Conservation (phyloP, 78 protist species). For the Emiliania huxleyi region DNA sequence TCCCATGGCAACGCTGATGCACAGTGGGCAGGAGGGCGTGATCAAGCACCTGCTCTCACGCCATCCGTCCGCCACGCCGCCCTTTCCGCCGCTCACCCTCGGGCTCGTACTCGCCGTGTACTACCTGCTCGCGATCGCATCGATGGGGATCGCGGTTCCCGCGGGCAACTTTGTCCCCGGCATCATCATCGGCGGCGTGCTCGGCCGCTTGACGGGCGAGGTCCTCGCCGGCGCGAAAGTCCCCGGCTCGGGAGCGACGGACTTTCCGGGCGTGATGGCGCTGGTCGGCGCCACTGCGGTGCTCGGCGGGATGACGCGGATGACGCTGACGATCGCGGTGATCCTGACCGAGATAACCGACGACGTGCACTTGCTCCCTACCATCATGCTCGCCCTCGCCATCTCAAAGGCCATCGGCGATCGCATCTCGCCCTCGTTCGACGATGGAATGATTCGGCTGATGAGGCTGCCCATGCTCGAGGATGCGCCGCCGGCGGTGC, state of each 20-base stretch:
- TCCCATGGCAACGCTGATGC: not conserved
- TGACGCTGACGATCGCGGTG: constrained; percentile 80
- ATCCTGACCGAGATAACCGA: constrained; percentile 76
- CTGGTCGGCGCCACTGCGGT: constrained; percentile 83
- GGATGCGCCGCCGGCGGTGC: not conserved
- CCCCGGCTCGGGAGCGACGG: not conserved
- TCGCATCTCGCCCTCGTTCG: constrained; percentile 10
- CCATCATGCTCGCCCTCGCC: not conserved
- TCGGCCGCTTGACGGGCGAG: not conserved
- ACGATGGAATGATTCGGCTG: constrained; percentile 68
- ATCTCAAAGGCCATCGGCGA: not conserved
- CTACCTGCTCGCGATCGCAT: not conserved
- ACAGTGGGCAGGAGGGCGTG: not conserved
- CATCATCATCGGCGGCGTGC: not conserved
- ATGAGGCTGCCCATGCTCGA: constrained; percentile 11
- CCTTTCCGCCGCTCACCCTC: not conserved
- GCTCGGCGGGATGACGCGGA: constrained; percentile 82
- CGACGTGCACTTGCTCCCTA: constrained; percentile 25
- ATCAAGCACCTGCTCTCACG: not conserved
- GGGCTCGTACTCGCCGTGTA: not conserved
- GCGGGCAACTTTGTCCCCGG: not conserved
- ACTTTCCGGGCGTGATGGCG: constrained; percentile 46
- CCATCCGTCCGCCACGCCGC: not conserved
- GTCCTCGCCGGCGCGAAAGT: not conserved
- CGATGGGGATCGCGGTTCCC: not conserved